These are phyloP conservation scores for Termitomyces sp. DNA, from an alignment of 768 basidiomycete genomes.

Conservation along the genomic window DNA sequence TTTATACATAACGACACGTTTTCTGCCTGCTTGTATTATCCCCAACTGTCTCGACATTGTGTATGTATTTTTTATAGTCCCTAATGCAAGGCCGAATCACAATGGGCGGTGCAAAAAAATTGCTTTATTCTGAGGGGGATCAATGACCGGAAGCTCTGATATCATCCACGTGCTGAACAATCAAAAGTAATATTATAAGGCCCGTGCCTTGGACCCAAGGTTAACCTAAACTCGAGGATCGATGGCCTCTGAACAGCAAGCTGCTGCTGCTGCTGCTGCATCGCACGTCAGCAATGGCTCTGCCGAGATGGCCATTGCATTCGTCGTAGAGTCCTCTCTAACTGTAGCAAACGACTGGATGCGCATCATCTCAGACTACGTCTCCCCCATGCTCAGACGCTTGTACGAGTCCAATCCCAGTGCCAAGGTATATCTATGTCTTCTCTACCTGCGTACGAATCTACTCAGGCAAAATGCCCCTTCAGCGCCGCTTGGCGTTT, in stretches of 20 bases:
- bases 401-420: slow-evolving; percentile 38
- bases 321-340: slow-evolving; percentile 61
- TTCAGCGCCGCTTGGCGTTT: slow-evolving; percentile 41
- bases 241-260: slow-evolving; percentile 8
- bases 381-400: slow-evolving; percentile 49
- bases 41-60: too few species aligned
- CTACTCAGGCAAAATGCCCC: background rate
- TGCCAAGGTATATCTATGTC: slow-evolving; percentile 28
- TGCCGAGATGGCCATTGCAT: slow-evolving; percentile 40
- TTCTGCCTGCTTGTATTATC: background rate
- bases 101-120: background rate
- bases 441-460: background rate
- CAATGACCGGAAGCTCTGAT: background rate
- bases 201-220: background rate
- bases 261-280: background rate
- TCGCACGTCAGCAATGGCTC: background rate
- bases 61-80: background rate
- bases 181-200: background rate
- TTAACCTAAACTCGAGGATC: background rate
- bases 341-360: slow-evolving; percentile 52
- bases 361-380: slow-evolving; percentile 40
- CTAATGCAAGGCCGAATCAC: background rate
- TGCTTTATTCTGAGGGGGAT: background rate
- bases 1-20: too few species aligned
- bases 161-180: slow-evolving; percentile 1